Evolutionary conservation across 768 basidiomycete species (phyloP).

Genomic region (Phylloporus sp.): DNA sequence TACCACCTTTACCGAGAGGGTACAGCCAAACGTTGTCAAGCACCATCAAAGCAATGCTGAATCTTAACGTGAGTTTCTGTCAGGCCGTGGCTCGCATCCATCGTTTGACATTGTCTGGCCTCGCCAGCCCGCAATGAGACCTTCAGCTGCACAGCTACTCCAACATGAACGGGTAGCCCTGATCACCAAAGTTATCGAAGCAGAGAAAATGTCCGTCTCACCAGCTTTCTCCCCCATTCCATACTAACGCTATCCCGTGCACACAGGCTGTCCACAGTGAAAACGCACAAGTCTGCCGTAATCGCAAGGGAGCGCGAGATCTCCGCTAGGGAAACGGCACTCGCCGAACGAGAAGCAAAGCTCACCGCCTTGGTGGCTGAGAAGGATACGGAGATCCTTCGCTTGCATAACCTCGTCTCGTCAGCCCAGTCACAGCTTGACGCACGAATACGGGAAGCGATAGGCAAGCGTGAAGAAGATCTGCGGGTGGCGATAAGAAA

Average conservation of each 20-base stretch:
- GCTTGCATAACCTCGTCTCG: slow-evolving; percentile 42
- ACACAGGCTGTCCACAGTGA: slow-evolving; percentile 58
- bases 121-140: slow-evolving; percentile 76
- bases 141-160: slow-evolving; percentile 73
- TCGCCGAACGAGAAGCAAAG: slow-evolving; percentile 53
- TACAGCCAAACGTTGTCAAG: slow-evolving; percentile 68
- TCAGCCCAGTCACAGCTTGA: slow-evolving; percentile 40
- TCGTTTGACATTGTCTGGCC: not conserved
- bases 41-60: slow-evolving; percentile 86
- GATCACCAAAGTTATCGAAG: slow-evolving; percentile 66
- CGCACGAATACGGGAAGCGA: slow-evolving; percentile 48
- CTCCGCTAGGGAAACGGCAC: slow-evolving; percentile 45
- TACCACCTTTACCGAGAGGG: slow-evolving; percentile 81
- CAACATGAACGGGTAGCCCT: slow-evolving; percentile 74
- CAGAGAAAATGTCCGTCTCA: slow-evolving; percentile 64
- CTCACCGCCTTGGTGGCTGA: slow-evolving; percentile 42
- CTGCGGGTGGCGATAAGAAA: slow-evolving; percentile 57
- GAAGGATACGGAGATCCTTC: slow-evolving; percentile 58
- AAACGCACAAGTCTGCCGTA: slow-evolving; percentile 53
- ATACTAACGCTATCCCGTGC: not conserved
- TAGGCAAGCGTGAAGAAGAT: slow-evolving; percentile 63
- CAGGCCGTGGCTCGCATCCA: not conserved
- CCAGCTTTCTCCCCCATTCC: not conserved
- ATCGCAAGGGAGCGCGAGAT: slow-evolving; percentile 63
- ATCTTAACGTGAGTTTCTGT: slow-evolving; percentile 59